Base-by-base conservation (phyloP, 805 yeast genomes). In the Osmozyma mogii region DNA sequence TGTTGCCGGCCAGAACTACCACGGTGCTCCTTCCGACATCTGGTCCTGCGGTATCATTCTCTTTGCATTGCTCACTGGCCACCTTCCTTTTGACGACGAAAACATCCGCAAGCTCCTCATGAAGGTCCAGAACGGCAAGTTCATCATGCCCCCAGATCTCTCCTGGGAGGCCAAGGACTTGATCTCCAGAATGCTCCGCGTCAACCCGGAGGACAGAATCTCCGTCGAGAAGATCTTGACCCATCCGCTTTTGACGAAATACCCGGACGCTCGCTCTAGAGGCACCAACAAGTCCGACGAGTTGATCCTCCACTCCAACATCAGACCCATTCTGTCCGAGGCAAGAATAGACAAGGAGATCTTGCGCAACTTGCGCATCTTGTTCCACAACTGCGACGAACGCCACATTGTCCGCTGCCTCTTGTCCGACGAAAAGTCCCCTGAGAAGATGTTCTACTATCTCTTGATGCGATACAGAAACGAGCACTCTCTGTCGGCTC, bases 41-140 rank as follows among this genome's bases (percentile, higher is more conserved):
- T 92, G 98, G 98, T 88, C 95, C 5, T 88, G 96, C 60, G 97
- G 98, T 46, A 84, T 92, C 37, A 92, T 92, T 31, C 63, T 92
- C 32, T 92, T 84, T 61, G 98, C 98, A 0, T 62, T 92, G 28
- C 67, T 92, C 26, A 88, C 97, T 0, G 98, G 97, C 22, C 89
- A 92, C 53, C 63, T 92, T 35, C 98, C 98, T 2, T 92, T 92
- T 52, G 98, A 92, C 56, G 96, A 92, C 56, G 96, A 89, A 42
- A 87, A 87, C 54, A 87, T 92, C 40, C 72, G 97, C 45, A 79
- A 81, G 47, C 63, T 92, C 40, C 65, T 92, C 28, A 61, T 85
- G 43, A 92, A 92, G 52, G 98, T 92, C 14, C 96, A 89, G 59
- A 74, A 78, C 31, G 98, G 98, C 22, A 71, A 73, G 45, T 92